A percentile compares a stretch with the other conserved stretches of the same genome.
Evolutionary conservation across 2,329 filamentous ascomycete genomes (phyloP).

Genomic region (Biscogniauxia marginata): DNA sequence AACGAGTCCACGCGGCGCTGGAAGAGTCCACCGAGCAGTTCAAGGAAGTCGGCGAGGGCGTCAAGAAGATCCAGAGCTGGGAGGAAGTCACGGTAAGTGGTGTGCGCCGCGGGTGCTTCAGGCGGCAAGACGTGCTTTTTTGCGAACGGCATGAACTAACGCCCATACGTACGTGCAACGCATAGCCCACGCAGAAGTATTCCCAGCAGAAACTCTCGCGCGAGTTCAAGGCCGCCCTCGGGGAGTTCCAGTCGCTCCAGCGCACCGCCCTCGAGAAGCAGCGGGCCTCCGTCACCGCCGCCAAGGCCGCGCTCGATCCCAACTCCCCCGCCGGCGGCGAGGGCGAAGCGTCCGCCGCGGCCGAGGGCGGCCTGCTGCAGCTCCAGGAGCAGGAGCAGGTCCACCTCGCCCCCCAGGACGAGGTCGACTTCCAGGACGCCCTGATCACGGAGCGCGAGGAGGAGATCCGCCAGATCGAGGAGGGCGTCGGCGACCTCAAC

Average conservation of each 20-base stretch:
- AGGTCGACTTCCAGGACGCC: constrained; percentile 96
- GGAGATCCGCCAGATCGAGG: constrained; percentile 96
- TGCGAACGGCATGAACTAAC: neutral
- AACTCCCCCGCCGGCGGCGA: constrained; percentile 36
- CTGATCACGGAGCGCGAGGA: constrained; percentile 94
- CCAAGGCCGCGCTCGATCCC: constrained; percentile 74
- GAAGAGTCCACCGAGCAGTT: constrained; percentile 85
- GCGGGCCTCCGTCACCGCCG: constrained; percentile 78
- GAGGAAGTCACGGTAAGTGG: constrained; percentile 74
- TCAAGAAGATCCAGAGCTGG: constrained; percentile 90
- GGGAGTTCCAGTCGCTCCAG: constrained; percentile 92
- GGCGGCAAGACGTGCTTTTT: neutral
- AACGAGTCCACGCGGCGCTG: constrained; percentile 83
- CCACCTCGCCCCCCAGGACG: constrained; percentile 83
- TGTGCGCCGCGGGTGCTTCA: neutral
- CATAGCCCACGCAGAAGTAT: constrained; percentile 89
- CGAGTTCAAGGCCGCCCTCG: constrained; percentile 85
- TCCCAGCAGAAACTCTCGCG: constrained; percentile 92
- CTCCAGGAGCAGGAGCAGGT: constrained; percentile 68
- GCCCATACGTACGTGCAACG: too few species aligned
- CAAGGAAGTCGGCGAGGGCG: constrained; percentile 86
- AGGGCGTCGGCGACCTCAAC: constrained; percentile 91
- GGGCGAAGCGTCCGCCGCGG: constrained; percentile 18
- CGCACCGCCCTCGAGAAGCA: constrained; percentile 89
- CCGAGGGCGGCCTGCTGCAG: constrained; percentile 45